Percentiles rank a stretch among this genome's conserved stretches.
These are phyloP conservation scores for Penstemon eatonii DNA, from an alignment of 257 asterid species.

Conservation along the genomic window DNA sequence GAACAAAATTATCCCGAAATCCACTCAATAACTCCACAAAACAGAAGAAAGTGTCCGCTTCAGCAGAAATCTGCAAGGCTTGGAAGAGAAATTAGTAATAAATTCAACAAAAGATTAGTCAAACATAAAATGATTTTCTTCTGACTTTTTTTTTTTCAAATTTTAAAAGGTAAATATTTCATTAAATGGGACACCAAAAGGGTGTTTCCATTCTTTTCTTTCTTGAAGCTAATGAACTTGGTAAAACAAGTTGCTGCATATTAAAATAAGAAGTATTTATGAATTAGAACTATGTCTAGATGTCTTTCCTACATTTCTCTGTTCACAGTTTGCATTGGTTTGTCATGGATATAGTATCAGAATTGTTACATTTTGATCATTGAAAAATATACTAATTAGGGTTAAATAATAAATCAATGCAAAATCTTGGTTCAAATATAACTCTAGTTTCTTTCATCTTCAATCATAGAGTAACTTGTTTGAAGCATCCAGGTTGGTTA, in stretches of 20 bases:
- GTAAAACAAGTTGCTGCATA: slow-evolving; percentile 13
- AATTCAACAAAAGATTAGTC: slow-evolving; percentile 23
- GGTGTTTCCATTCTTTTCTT: background rate
- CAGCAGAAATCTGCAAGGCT: slow-evolving; percentile 74
- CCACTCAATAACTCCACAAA: slow-evolving; percentile 95
- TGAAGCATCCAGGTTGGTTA: background rate
- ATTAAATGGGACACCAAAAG: background rate
- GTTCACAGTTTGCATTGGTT: slow-evolving; percentile 9
- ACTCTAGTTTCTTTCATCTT: background rate
- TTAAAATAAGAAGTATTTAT: background rate
- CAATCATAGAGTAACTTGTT: background rate
- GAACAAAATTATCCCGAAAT: slow-evolving; percentile 91
- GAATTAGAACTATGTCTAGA: background rate
- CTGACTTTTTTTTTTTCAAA: background rate
- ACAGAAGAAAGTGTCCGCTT: slow-evolving; percentile 94
- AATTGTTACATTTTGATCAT: background rate
- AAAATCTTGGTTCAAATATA: background rate
- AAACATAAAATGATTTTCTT: slow-evolving; percentile 22
- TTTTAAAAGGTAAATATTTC: background rate
- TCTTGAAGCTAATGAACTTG: slow-evolving; percentile 23
- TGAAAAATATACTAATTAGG: background rate
- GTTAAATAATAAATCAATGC: background rate
- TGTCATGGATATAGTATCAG: slow-evolving; percentile 21
- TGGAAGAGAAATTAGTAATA: slow-evolving; percentile 32
- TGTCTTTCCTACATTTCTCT: background rate